phyloP scores from a whole-genome alignment of 306 rosid genomes.

The Ziziphus jujuba region DNA sequence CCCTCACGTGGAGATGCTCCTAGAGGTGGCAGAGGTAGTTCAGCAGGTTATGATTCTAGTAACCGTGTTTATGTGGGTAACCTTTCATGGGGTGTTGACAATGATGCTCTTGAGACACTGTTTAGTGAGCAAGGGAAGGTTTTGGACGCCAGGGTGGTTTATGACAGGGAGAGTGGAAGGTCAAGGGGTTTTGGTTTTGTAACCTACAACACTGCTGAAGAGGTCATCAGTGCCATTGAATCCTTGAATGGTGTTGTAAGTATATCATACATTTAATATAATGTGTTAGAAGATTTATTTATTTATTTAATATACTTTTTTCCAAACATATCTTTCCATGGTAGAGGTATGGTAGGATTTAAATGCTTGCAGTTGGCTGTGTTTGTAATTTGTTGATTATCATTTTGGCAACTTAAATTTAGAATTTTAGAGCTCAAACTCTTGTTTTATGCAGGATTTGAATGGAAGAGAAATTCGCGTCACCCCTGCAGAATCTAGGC shows the following conservation, averaged over 20 bases:
- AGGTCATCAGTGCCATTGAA: slow-evolving; percentile 70
- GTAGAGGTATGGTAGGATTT: too few relatives aligned
- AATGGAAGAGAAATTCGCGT: slow-evolving; percentile 83
- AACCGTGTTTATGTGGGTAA: slow-evolving; percentile 81
- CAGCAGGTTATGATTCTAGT: slow-evolving; percentile 26
- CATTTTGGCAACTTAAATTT: not conserved
- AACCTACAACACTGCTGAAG: slow-evolving; percentile 62
- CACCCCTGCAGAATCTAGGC: slow-evolving; percentile 64
- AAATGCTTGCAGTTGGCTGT: too few relatives aligned
- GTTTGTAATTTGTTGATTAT: too few relatives aligned
- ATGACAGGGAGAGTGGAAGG: slow-evolving; percentile 93
- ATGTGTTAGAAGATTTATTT: not conserved
- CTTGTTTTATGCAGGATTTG: slow-evolving; percentile 59
- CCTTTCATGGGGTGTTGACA: slow-evolving; percentile 96
- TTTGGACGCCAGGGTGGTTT: slow-evolving; percentile 85
- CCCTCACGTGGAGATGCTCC: slow-evolving; percentile 49
- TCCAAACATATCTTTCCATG: not conserved
- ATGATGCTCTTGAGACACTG: slow-evolving; percentile 64
- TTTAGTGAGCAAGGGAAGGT: slow-evolving; percentile 79
- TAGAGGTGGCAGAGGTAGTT: slow-evolving; percentile 23
- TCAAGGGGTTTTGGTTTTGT: slow-evolving; percentile 97
- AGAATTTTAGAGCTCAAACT: slow-evolving; percentile 16
- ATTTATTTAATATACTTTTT: not conserved
- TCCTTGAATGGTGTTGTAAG: slow-evolving; percentile 86
- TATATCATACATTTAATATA: slow-evolving; percentile 11